Base-by-base conservation (phyloP, 495 filamentous ascomycete genomes). In the Tuber magnatum region DNA sequence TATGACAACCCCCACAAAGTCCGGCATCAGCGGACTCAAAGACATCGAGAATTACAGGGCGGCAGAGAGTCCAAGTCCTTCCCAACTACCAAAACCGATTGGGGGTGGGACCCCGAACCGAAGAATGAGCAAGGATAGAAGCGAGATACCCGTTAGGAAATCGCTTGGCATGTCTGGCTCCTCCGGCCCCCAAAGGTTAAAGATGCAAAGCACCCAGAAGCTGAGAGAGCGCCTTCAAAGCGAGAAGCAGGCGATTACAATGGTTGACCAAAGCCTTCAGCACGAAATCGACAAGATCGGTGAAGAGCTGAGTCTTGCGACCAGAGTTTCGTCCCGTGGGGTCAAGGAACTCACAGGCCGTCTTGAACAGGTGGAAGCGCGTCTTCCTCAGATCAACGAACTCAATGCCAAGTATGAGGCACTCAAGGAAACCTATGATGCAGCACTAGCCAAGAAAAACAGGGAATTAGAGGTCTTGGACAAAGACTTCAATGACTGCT, bases 141-240 rank as follows among this genome's bases (percentile, higher is more conserved):
- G 69, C 68, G 78, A 80, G 22, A 77, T 80, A 22, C 74, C 78
- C 40, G 43, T 71, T 14, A 77, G 73, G 4, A 85, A 74, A 70
- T 75, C 74, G 24, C 56, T 65, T 65, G 56, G 56, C 56, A 65
- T 65, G 28, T 48, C 72, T 43, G 71, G 69, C 46, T 72, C 78
- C 20, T n/a, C 81, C 18, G 79, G 82, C 20, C 84, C 87, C 46
- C 88, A 88, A 77, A 95, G 91, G 79, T 86, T 96, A 74, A 91
- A 93, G 70, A 89, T 97, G 83, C 94, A 97, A 83, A 94, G 91
- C 68, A 92, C 94, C 0, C 93, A 96, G 78, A 97, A 97, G 85
- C 89, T 97, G 44, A 92, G 95, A 68, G 93, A 97, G 83, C 92
- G 94, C 71, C 87, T 97, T 12, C 90, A 93, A 74, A 89, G 87